Evolutionary conservation across 2,329 filamentous ascomycete genomes (phyloP).

Genomic region (Macrophomina phaseolina): DNA sequence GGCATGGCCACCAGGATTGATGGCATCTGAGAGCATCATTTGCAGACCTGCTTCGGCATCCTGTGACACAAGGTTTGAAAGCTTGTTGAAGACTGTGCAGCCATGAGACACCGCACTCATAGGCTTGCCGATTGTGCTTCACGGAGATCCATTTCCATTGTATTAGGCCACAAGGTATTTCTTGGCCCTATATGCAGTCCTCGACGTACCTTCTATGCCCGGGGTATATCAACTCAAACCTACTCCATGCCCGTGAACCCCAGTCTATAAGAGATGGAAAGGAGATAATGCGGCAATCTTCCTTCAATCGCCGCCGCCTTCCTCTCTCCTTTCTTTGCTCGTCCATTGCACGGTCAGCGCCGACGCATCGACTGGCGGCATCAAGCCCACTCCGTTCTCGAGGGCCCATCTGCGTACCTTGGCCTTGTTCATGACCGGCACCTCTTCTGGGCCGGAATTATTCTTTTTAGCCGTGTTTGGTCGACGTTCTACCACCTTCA

Average conservation of each 20-base stretch:
- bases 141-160: not conserved
- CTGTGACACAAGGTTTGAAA: not conserved
- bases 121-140: not conserved
- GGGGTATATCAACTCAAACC: conserved; percentile 16
- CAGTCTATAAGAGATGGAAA: not conserved
- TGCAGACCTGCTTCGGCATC: not conserved
- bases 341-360: conserved; percentile 20
- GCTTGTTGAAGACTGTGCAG: not conserved
- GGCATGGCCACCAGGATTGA: no score
- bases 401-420: conserved; percentile 25
- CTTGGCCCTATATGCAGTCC: conserved; percentile 1
- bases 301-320: not conserved
- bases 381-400: conserved; percentile 19
- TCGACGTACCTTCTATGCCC: conserved; percentile 19
- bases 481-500: conserved; percentile 56
- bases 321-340: conserved; percentile 9
- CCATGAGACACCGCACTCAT: not conserved
- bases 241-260: not conserved
- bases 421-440: conserved; percentile 23
- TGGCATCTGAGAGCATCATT: not conserved
- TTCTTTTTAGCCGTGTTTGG: conserved; percentile 8
- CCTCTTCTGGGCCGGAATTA: not conserved
- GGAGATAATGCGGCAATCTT: not conserved
- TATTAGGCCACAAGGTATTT: not conserved
- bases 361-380: conserved; percentile 18